These are phyloP conservation scores for Clavispora carvajalis DNA, from an alignment of 805 yeast species.

Conservation along the genomic window DNA sequence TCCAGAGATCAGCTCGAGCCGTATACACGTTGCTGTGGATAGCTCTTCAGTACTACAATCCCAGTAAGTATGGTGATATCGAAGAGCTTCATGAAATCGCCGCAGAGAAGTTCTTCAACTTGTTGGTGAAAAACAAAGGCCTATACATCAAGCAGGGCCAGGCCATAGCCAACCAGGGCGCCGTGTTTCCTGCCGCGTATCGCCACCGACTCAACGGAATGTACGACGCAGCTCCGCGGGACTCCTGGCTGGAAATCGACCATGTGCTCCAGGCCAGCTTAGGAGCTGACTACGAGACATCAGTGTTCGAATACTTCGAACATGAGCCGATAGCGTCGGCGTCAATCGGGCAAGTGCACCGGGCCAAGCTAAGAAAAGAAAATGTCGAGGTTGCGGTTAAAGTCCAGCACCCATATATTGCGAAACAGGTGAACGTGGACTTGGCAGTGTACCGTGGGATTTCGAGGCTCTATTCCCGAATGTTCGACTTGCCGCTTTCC, in stretches of 20 bases:
- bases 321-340: slow-evolving; percentile 69
- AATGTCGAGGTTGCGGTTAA: slow-evolving; percentile 60
- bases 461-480: slow-evolving; percentile 47
- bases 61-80: slow-evolving; percentile 31
- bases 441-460: slow-evolving; percentile 50
- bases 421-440: slow-evolving; percentile 57
- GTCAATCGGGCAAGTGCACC: slow-evolving; percentile 67
- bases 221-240: slow-evolving; percentile 66
- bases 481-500: slow-evolving; percentile 61
- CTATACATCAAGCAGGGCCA: slow-evolving; percentile 75
- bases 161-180: slow-evolving; percentile 71
- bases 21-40: slow-evolving; percentile 42
- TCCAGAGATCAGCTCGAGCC: slow-evolving; percentile 49
- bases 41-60: slow-evolving; percentile 53
- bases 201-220: slow-evolving; percentile 52
- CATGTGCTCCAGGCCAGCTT: slow-evolving; percentile 32
- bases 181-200: slow-evolving; percentile 59
- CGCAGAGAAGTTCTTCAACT: slow-evolving; percentile 35
- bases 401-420: slow-evolving; percentile 60
- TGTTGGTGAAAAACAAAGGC: slow-evolving; percentile 33
- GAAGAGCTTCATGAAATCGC: slow-evolving; percentile 54
- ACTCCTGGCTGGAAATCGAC: slow-evolving; percentile 45
- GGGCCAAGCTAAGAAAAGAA: slow-evolving; percentile 36
- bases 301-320: slow-evolving; percentile 42
- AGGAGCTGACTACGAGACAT: slow-evolving; percentile 38